Evolutionary conservation across 805 yeast genomes (phyloP), one percentile per base, ranked within the genome.

Genomic region (Isabelozyma pseudorhagii): DNA sequence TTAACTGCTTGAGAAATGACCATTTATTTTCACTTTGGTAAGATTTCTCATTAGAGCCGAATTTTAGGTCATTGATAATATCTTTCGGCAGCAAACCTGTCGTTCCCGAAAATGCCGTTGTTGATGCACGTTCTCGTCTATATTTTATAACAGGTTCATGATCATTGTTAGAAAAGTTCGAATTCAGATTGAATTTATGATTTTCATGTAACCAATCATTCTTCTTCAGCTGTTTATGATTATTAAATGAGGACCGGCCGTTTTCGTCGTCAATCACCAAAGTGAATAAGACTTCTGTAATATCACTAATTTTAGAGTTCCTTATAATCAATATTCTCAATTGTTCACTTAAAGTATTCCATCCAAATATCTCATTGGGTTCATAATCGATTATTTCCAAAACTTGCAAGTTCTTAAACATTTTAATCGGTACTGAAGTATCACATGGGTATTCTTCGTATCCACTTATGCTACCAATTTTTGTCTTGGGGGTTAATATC

Each of bases 371-470:
- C 52, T 83, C 86, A 52, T 82, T 81, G 15, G 87, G 85, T 53
- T 82, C 87, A 50, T 82, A 69, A 50, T 82, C 86, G 27, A 72
- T 70, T 3, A 84, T 63, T 58, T 84, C 89, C 42, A 84, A 66
- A 17, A 84, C 86, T 45, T 83, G 80, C 44, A 84, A 65, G 58
- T 82, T 84, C 52, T 82, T 83, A 63, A 84, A 84, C 63, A 81
- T 72, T 39, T 68, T 68, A n/a, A 84, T 61, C 3, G 89, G 89
- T 8, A 85, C 84, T 4, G 85, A 77, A 3, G 88, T 82, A 58
- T 84, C 89, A 61, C 85, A 83, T 0, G 89, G 89, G 59, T 80
- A 84, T 59, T 84, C 89, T 57, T 84, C 87, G 61, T 82, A 84
- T 2, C 84, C 83, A 45, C 72, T 76, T 28, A 84, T 83, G 42